Evolutionary conservation across 306 rosid species (phyloP), one percentile per base, ranked within the genome.

Genomic region (Vicia sativa): DNA sequence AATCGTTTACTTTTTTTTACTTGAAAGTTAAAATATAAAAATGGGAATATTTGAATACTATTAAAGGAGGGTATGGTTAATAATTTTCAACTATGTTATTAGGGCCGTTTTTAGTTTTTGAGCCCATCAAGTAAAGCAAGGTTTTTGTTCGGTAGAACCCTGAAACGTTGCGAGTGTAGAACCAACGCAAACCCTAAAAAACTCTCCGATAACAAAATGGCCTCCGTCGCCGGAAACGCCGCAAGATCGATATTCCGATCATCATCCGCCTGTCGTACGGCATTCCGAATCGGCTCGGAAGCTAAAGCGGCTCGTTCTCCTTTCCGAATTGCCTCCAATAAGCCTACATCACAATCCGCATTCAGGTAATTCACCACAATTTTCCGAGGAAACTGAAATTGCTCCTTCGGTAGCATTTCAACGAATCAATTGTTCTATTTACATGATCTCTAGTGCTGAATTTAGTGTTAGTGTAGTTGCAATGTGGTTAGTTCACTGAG

Each of bases 221-320:
- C 96, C 48, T 77, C 89, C 62, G 60, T 76, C 68, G 75, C 78
- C 67, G 87, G 76, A 84, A 50, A 60, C 45, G 56, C 81, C 52
- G 84, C 84, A 29, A 87, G 97, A 72, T 79, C 96, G 31, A 37
- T 89, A 3, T 76, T 87, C 65, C 92, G 97, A n/a, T 89, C 90
- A 11, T 80, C 77, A 73, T 82, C 87, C 1, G 41, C 75, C 13
- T 67, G 81, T 28, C 78, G 77, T 61, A 62, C 86, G 4, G 86
- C 81, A 0, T 71, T 81, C 67, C 84, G 89, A 34, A 2, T 91
- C n/a, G 77, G 80, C 4, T 55, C 85, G 3, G 87, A 82, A 85
- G 83, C 86, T 37, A 89, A 79, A 74, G 55, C 87, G 0, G 70
- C 87, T 80, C 78, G 79, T 19, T 58, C 87, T 63, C 82, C 95